Evolutionary conservation across 2,329 filamentous ascomycete genomes (phyloP).

Genomic region (Ophiostoma sp.): DNA sequence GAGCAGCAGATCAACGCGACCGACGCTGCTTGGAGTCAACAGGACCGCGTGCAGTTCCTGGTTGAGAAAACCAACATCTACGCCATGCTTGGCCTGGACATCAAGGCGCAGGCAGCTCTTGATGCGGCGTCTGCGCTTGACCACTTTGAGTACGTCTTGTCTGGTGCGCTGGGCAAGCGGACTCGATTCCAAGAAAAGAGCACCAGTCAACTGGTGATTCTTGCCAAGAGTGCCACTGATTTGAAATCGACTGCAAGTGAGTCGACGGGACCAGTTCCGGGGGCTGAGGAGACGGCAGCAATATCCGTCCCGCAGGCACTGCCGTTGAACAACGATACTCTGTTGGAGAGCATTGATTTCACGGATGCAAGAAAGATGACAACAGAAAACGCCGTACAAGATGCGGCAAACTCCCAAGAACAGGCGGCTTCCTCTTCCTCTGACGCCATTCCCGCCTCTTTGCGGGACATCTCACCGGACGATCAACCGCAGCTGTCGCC

Average conservation of each 20-base stretch:
- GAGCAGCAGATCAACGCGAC: constrained; percentile 39
- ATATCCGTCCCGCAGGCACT: constrained; percentile 62
- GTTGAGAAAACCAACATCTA: constrained; percentile 82
- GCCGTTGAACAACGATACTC: constrained; percentile 85
- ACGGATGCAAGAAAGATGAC: constrained; percentile 40
- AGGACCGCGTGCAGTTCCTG: constrained; percentile 68
- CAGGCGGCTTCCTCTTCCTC: background rate
- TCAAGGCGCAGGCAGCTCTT: constrained; percentile 70
- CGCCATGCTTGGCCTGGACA: constrained; percentile 79
- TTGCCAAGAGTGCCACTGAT: constrained; percentile 68
- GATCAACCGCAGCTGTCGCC: constrained; percentile 79
- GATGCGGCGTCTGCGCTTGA: constrained; percentile 65
- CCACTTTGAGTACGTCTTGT: constrained; percentile 78
- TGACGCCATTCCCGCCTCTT: constrained; percentile 53
- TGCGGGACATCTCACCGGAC: constrained; percentile 70
- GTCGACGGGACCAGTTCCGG: background rate
- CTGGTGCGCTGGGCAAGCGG: constrained; percentile 81
- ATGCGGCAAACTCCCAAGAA: background rate
- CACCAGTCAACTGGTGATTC: constrained; percentile 84
- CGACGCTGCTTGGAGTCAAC: constrained; percentile 41
- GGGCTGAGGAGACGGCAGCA: constrained; percentile 12
- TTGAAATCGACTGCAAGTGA: background rate
- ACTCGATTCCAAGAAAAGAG: constrained; percentile 78
- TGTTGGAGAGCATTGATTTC: constrained; percentile 86
- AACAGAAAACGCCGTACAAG: constrained; percentile 34